Percentiles rank a stretch among this genome's conserved stretches.
phyloP scores from a whole-genome alignment of 1,284 basidiomycete genomes.

The Ganoderma lucidum region DNA sequence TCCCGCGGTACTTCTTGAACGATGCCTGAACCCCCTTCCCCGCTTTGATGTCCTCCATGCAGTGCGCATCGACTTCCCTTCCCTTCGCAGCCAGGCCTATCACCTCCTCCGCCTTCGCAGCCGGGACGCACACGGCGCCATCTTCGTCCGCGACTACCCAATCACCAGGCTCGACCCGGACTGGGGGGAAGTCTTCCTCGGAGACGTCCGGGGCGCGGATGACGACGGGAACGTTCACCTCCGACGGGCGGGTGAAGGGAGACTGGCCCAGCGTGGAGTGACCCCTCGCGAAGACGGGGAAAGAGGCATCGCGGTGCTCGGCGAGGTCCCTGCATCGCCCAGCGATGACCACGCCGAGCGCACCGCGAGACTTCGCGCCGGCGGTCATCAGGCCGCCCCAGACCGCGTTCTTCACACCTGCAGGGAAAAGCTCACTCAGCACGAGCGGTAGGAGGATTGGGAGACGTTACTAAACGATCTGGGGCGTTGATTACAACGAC shows the following conservation, averaged over 20 bases:
- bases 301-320: constrained; percentile 75
- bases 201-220: constrained; percentile 57
- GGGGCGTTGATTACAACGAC: constrained; percentile 86
- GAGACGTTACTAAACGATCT: constrained; percentile 56
- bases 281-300: constrained; percentile 83
- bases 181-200: constrained; percentile 53
- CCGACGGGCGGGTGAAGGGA: constrained; percentile 86
- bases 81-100: constrained; percentile 67
- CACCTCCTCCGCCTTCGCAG: constrained; percentile 63
- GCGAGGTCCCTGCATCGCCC: constrained; percentile 85
- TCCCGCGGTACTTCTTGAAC: constrained; percentile 80
- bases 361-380: constrained; percentile 75
- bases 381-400: constrained; percentile 95
- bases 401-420: constrained; percentile 84
- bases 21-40: constrained; percentile 81
- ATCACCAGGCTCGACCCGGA: constrained; percentile 81
- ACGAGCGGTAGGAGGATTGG: not conserved
- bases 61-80: constrained; percentile 74
- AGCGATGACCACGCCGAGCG: constrained; percentile 81
- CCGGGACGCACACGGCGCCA: constrained; percentile 88
- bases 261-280: constrained; percentile 90
- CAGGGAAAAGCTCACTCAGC: constrained; percentile 19
- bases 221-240: constrained; percentile 76
- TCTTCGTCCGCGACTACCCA: constrained; percentile 89
- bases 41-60: constrained; percentile 79